These are phyloP conservation scores for Aurantiochytrium sp. DNA, from an alignment of 108 stramenopile species.

Conservation along the genomic window DNA sequence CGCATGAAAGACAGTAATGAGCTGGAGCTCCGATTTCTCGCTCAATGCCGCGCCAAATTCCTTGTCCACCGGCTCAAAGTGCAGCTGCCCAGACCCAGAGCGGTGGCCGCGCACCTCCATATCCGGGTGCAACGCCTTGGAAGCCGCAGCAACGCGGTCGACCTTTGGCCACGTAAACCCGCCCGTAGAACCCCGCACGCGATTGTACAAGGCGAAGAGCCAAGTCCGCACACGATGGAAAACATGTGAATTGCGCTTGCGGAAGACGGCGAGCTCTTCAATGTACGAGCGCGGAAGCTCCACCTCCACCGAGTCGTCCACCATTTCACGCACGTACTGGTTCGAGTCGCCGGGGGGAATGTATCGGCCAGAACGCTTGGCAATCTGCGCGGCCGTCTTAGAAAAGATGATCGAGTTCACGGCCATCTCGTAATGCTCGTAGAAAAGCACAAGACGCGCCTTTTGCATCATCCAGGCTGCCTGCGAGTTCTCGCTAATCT, in stretches of 20 bases:
- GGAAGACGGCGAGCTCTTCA: neutral
- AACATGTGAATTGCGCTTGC: neutral
- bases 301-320: neutral
- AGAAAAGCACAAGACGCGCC: constrained; percentile 5
- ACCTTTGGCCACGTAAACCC: neutral
- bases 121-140: too few species aligned
- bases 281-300: neutral
- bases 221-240: neutral
- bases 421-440: constrained; percentile 6
- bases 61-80: neutral
- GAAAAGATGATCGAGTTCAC: neutral
- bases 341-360: neutral
- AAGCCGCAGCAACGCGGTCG: too few species aligned
- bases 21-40: neutral
- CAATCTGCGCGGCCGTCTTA: neutral
- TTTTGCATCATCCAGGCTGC: neutral
- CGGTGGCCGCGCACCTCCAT: neutral
- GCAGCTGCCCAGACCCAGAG: neutral
- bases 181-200: neutral
- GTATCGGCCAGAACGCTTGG: neutral
- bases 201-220: neutral
- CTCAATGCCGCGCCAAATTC: neutral
- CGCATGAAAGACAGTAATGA: neutral
- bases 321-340: neutral
- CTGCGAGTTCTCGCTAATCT: neutral